A percentile compares a stretch with the other conserved stretches of the same genome.
Conservation (phyloP, 1,284 basidiomycete genomes). For the Coniophora puteana region DNA sequence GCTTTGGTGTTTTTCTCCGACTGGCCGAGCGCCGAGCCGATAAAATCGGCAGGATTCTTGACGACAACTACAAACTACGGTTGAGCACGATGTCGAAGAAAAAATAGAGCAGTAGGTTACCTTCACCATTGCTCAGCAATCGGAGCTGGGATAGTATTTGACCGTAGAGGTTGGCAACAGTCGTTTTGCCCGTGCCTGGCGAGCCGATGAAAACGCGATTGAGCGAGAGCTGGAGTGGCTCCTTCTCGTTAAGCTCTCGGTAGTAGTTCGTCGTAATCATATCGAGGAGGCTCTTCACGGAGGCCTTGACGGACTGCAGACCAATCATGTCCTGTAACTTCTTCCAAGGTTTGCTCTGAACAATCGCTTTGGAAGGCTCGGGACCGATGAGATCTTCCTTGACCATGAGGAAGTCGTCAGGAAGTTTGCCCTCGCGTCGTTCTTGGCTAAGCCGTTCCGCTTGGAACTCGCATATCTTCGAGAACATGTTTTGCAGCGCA, state of each 20-base stretch:
- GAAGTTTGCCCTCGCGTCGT: slow-evolving; percentile 32
- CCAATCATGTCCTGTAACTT: slow-evolving; percentile 53
- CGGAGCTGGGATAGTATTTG: slow-evolving; percentile 55
- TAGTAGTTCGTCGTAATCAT: slow-evolving; percentile 50
- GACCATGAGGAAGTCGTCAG: slow-evolving; percentile 47
- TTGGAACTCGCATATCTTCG: slow-evolving; percentile 45
- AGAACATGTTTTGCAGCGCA: slow-evolving; percentile 48
- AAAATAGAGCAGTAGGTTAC: slow-evolving; percentile 26
- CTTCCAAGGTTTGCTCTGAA: slow-evolving; percentile 44
- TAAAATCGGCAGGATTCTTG: slow-evolving; percentile 65
- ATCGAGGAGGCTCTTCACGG: slow-evolving; percentile 45
- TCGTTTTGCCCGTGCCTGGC: slow-evolving; percentile 67
- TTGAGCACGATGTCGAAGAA: slow-evolving; percentile 1
- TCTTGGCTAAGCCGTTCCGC: slow-evolving; percentile 41
- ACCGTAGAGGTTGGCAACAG: slow-evolving; percentile 62
- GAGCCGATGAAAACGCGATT: slow-evolving; percentile 62
- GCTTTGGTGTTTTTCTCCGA: slow-evolving; percentile 63
- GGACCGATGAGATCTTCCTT: slow-evolving; percentile 62
- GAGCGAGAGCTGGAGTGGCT: slow-evolving; percentile 49
- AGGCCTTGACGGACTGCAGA: slow-evolving; percentile 51
- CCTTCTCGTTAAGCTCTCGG: slow-evolving; percentile 52
- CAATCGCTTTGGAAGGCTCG: slow-evolving; percentile 47
- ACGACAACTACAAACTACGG: slow-evolving; percentile 41
- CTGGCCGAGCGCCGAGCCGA: slow-evolving; percentile 49
- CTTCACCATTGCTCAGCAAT: slow-evolving; percentile 63